These are phyloP conservation scores for Collybia mongolica DNA, from an alignment of 768 basidiomycete species.

Conservation along the genomic window DNA sequence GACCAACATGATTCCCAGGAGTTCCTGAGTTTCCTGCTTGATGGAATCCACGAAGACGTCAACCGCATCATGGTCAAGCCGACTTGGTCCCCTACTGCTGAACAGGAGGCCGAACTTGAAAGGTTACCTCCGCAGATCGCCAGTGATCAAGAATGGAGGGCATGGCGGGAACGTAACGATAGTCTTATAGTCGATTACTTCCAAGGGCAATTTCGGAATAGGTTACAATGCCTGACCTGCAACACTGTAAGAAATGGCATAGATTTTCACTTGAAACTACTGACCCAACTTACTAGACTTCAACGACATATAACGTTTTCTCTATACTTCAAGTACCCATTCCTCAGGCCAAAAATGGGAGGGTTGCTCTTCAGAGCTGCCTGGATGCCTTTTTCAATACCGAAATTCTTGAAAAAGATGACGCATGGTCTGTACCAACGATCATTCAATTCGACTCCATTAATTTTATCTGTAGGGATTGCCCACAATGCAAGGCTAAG, in stretches of 20 bases:
- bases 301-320: conserved; percentile 95
- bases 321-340: conserved; percentile 94
- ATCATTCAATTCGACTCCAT: background rate
- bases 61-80: conserved; percentile 81
- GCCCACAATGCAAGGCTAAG: conserved; percentile 88
- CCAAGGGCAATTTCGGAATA: conserved; percentile 94
- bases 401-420: conserved; percentile 88
- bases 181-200: conserved; percentile 95
- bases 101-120: conserved; percentile 88
- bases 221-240: conserved; percentile 88
- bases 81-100: conserved; percentile 59
- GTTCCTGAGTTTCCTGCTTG: conserved; percentile 90
- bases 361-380: conserved; percentile 75
- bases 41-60: conserved; percentile 88
- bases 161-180: conserved; percentile 88
- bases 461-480: conserved; percentile 63
- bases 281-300: conserved; percentile 57
- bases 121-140: conserved; percentile 83
- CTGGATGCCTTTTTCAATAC: conserved; percentile 88
- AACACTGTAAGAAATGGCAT: conserved; percentile 56
- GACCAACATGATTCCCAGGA: conserved; percentile 99
- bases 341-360: conserved; percentile 59
- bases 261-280: conserved; percentile 1
- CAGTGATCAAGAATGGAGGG: conserved; percentile 89
- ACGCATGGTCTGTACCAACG: conserved; percentile 74